Evolutionary conservation across 2,329 filamentous ascomycete species (phyloP), one percentile per base, ranked within the genome.

Genomic region (Pseudogymnoascus sp.): DNA sequence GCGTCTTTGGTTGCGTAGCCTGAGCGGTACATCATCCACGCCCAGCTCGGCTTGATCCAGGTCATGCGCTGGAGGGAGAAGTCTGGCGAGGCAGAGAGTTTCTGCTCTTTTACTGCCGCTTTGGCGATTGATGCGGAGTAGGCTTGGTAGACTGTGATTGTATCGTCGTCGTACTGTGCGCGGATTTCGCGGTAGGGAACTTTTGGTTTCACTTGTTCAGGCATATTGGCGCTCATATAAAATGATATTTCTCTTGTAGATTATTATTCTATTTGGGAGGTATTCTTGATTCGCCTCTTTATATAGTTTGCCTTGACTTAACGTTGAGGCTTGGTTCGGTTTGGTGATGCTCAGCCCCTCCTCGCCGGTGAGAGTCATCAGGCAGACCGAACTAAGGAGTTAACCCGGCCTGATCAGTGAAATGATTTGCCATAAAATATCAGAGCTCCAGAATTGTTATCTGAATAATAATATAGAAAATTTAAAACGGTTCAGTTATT

Each of bases 1-100:
- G 71, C 31, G 65, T 84, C 82, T 68, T 87, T 87, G 71, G 77
- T 79, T 0, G 81, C 82, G 74, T 86, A 88, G 14, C 84, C 84
- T 18, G 78, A 77, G 59, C 85, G 83, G 70, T 88, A 87, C 73
- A 86, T 80, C 80, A 86, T 84, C 85, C 85, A 88, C 56, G 77
- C 75, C 79, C 84, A 88, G 64, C 79, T 82, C 0, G 84, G 84
- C 69, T 87, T 87, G 67, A 87, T 80, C 85, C 85, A 87, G 3
- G 84, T 87, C 84, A 86, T 87, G 61, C 84, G 79, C 1, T 72
- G 72, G n/a, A 75, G 74, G 12, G 73, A 76, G 73, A 86, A 87
- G 5, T 77, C 73, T 2, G 81, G 75, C 0, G 81, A 83, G 0
- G 82, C 80, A 59, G 79, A 73, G 42, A 88, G 79, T 7, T 74